These are phyloP conservation scores for Zygosaccharomyces kombuchaensis DNA, from an alignment of 805 yeast species.

Conservation along the genomic window DNA sequence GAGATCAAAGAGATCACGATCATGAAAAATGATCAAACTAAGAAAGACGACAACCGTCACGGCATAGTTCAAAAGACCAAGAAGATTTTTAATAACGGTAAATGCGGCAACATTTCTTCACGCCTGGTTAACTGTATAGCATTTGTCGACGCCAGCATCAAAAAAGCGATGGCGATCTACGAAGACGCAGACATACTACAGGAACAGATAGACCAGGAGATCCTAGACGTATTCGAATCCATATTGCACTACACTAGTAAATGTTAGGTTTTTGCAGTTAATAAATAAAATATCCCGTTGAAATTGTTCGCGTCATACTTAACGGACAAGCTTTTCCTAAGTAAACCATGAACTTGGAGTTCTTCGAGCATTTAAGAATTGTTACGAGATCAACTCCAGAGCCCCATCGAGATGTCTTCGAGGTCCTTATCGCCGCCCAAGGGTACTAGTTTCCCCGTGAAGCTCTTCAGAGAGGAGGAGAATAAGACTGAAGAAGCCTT, in stretches of 20 bases:
- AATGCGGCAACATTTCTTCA: conserved; percentile 19
- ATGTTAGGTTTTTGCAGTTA: conserved; percentile 4
- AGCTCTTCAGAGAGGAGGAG: conserved; percentile 36
- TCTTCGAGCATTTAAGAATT: neutral
- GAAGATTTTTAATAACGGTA: conserved; percentile 30
- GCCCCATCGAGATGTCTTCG: conserved; percentile 4
- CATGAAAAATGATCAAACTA: conserved; percentile 21
- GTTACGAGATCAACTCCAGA: neutral
- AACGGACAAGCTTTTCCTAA: neutral
- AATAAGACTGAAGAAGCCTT: conserved; percentile 70
- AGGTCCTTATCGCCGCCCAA: conserved; percentile 12
- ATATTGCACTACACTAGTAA: conserved; percentile 12
- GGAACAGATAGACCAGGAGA: conserved; percentile 12
- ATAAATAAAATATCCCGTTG: neutral
- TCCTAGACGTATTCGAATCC: conserved; percentile 15
- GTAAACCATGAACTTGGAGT: neutral
- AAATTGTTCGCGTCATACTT: conserved; percentile 3
- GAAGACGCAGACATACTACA: conserved; percentile 16
- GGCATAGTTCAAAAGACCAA: conserved; percentile 27
- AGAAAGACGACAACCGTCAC: conserved; percentile 7
- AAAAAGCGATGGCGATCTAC: conserved; percentile 23
- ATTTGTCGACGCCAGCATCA: conserved; percentile 21
- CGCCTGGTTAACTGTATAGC: conserved; percentile 22
- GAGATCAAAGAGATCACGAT: conserved; percentile 36
- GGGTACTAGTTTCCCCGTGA: conserved; percentile 6